Conservation (phyloP, 164 flowering plant genomes). For the Piper longum region DNA sequence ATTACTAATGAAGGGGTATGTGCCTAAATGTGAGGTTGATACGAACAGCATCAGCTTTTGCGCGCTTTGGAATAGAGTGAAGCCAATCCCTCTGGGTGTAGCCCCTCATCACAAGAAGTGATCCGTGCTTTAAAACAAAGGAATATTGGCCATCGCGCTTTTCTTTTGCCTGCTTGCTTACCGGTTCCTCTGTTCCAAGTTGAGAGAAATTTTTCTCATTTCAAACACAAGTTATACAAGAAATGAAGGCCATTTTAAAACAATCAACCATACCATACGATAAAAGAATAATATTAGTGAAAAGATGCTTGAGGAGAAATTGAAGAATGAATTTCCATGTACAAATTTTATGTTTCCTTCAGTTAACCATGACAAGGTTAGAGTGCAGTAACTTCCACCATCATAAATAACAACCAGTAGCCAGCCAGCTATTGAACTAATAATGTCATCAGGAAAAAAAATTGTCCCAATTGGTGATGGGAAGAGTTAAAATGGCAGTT, state of each 20-base stretch:
- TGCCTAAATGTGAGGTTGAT: constrained; percentile 86
- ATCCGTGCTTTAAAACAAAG: constrained; percentile 55
- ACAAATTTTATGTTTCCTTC: no score
- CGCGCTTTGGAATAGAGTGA: constrained; percentile 83
- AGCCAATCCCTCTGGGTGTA: constrained; percentile 79
- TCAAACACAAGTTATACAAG: no score
- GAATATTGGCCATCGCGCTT: constrained; percentile 28
- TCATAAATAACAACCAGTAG: not conserved
- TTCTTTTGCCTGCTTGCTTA: constrained; percentile 27
- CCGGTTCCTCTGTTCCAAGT: constrained; percentile 26
- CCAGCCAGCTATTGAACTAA: not conserved
- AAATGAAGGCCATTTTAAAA: no score
- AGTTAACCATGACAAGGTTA: no score
- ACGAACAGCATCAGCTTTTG: constrained; percentile 50
- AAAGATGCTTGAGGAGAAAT: no score
- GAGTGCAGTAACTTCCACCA: not conserved
- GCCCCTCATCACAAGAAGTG: constrained; percentile 75
- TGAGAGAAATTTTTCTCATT: no score
- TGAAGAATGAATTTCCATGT: no score
- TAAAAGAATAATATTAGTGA: no score
- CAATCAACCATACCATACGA: no score
- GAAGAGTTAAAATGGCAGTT: not conserved
- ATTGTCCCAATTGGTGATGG: not conserved
- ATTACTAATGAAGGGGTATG: constrained; percentile 7
- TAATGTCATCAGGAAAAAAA: not conserved